Conservation (phyloP, 768 basidiomycete species). For the Leccinellum luteum region DNA sequence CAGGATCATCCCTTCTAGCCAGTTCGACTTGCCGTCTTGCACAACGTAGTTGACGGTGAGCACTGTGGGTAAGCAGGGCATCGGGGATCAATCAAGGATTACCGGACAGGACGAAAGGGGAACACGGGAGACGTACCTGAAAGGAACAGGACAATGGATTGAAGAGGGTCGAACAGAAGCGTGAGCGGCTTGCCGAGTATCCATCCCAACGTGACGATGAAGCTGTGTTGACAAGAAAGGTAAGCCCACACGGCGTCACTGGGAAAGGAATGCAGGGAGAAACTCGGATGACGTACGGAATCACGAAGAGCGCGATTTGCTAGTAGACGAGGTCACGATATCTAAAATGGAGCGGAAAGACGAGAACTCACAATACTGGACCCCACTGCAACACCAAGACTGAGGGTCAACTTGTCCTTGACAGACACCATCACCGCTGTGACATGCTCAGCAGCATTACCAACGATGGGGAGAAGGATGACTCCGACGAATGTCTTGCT, state of each 20-base stretch:
- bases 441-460: constrained; percentile 88
- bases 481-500: constrained; percentile 83
- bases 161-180: constrained; percentile 84
- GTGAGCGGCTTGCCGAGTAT: constrained; percentile 74
- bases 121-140: constrained; percentile 21
- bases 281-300: constrained; percentile 43
- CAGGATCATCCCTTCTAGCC: constrained; percentile 87
- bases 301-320: constrained; percentile 73
- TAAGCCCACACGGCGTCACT: constrained; percentile 9
- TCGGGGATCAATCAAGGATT: neutral
- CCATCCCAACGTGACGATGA: constrained; percentile 81
- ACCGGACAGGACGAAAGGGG: neutral
- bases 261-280: neutral
- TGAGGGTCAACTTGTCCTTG: constrained; percentile 85
- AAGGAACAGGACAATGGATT: constrained; percentile 44
- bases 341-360: neutral
- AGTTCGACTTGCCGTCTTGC: constrained; percentile 86
- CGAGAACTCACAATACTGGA: constrained; percentile 64
- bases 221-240: constrained; percentile 36
- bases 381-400: constrained; percentile 87
- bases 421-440: constrained; percentile 91
- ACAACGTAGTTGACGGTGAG: constrained; percentile 85
- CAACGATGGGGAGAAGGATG: constrained; percentile 87
- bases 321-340: constrained; percentile 25
- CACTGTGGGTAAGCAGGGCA: constrained; percentile 39